Conservation (phyloP, 2,329 filamentous ascomycete genomes). For the Trichoderma sp. region DNA sequence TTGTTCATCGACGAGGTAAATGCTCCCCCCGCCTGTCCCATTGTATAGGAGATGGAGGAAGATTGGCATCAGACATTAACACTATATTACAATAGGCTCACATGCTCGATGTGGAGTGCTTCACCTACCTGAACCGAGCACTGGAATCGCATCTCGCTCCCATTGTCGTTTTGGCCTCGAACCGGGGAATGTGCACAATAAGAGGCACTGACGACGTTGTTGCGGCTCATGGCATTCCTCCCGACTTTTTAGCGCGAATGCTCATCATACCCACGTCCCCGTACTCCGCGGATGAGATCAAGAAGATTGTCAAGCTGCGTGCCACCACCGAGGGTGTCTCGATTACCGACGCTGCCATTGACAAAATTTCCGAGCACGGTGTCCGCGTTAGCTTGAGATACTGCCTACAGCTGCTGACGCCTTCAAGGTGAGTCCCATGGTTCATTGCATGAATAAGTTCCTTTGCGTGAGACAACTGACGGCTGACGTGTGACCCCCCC, state of each 20-base stretch:
- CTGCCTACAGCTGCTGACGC: conserved; percentile 87
- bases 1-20: conserved; percentile 96
- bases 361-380: conserved; percentile 85
- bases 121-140: conserved; percentile 98
- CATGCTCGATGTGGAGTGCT: conserved; percentile 99
- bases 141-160: conserved; percentile 93
- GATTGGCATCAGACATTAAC: conserved; percentile 22
- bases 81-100: conserved; percentile 69
- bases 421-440: conserved; percentile 64
- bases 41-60: conserved; percentile 4
- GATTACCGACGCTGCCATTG: conserved; percentile 80
- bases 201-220: conserved; percentile 81
- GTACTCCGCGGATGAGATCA: conserved; percentile 87
- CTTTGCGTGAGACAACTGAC: conserved; percentile 38
- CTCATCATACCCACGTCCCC: conserved; percentile 95
- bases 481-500: conserved; percentile 37
- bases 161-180: conserved; percentile 96
- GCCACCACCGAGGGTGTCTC: conserved; percentile 79
- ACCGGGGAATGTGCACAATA: conserved; percentile 91
- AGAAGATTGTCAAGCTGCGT: conserved; percentile 84
- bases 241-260: conserved; percentile 89
- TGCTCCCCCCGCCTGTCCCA: background rate
- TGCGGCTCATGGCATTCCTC: conserved; percentile 89
- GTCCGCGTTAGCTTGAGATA: conserved; percentile 90
- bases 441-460: conserved; percentile 14